phyloP scores from a whole-genome alignment of 31 red algal species.

The Bonnemaisonia californica region DNA sequence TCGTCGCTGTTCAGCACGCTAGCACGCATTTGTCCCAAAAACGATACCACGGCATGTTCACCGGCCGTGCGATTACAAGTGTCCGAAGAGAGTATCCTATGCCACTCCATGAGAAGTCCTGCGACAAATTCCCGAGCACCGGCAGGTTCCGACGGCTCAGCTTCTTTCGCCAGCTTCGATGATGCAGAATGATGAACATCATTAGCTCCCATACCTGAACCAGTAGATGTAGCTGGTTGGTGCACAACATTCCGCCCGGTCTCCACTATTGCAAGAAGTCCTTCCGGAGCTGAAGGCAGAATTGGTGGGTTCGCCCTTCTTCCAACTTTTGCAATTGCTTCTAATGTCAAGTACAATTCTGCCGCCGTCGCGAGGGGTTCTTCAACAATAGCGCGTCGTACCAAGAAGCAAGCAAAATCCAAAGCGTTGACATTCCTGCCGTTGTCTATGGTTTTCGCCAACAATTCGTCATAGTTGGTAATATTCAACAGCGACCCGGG shows the following conservation, averaged over 20 bases:
- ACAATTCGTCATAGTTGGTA: slow-evolving; percentile 76
- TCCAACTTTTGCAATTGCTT: slow-evolving; percentile 71
- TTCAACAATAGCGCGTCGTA: slow-evolving; percentile 70
- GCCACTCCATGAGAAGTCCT: slow-evolving; percentile 47
- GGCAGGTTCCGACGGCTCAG: slow-evolving; percentile 34
- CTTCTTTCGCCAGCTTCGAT: slow-evolving; percentile 27
- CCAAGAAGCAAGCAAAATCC: slow-evolving; percentile 80
- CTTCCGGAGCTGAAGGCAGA: slow-evolving; percentile 53
- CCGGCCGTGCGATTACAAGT: slow-evolving; percentile 23
- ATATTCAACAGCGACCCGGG: slow-evolving; percentile 66
- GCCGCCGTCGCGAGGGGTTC: slow-evolving; percentile 76
- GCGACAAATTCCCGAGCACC: slow-evolving; percentile 45
- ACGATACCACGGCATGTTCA: slow-evolving; percentile 44
- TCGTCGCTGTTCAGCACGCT: slow-evolving; percentile 43
- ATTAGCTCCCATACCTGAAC: not conserved
- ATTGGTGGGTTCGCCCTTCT: slow-evolving; percentile 18
- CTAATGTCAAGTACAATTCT: slow-evolving; percentile 71
- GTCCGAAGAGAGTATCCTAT: slow-evolving; percentile 43
- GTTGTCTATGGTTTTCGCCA: slow-evolving; percentile 83
- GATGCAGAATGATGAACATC: slow-evolving; percentile 8
- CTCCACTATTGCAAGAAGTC: slow-evolving; percentile 62
- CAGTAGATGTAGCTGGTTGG: slow-evolving; percentile 8
- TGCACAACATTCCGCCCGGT: slow-evolving; percentile 46
- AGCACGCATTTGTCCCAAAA: slow-evolving; percentile 36
- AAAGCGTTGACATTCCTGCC: slow-evolving; percentile 77